These are phyloP conservation scores for Mollisiaceae sp. DNA, from an alignment of 2,329 filamentous ascomycete genomes.

Conservation along the genomic window DNA sequence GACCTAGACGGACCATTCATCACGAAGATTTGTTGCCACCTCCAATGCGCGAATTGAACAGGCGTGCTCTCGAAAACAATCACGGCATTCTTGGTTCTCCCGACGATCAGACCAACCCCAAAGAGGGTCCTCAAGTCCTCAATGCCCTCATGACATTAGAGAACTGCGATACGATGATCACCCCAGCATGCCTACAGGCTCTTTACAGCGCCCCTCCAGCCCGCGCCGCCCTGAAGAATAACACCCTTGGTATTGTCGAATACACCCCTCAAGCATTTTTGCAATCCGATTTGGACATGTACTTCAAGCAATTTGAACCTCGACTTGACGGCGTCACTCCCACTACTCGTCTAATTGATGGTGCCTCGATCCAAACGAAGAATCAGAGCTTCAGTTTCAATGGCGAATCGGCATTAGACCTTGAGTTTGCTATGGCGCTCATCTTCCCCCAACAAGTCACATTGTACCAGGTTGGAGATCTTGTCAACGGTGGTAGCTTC, in stretches of 20 bases:
- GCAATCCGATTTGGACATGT: constrained; percentile 54
- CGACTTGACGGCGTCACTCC: constrained; percentile 49
- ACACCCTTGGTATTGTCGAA: constrained; percentile 60
- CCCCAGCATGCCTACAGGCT: constrained; percentile 59
- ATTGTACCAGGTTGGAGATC: constrained; percentile 53
- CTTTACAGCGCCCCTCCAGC: constrained; percentile 54
- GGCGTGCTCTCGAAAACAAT: constrained; percentile 10
- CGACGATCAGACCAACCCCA: constrained; percentile 35
- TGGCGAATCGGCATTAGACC: constrained; percentile 46
- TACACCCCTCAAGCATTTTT: constrained; percentile 59
- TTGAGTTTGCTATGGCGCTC: constrained; percentile 53
- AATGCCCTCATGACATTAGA: constrained; percentile 37
- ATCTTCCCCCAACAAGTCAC: constrained; percentile 56
- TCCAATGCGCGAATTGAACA: constrained; percentile 29
- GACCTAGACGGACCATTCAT: constrained; percentile 41
- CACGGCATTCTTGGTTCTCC: constrained; percentile 39
- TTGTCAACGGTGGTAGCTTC: constrained; percentile 35
- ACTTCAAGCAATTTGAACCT: constrained; percentile 52
- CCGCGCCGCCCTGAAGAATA: constrained; percentile 46
- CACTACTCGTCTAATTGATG: constrained; percentile 43
- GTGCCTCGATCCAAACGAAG: constrained; percentile 43
- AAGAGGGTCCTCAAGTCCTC: constrained; percentile 32
- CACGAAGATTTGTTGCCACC: constrained; percentile 47
- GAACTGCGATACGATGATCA: constrained; percentile 60
- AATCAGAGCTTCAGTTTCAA: constrained; percentile 48